Conservation (phyloP, 805 yeast genomes). For the Yarrowia deformans region DNA sequence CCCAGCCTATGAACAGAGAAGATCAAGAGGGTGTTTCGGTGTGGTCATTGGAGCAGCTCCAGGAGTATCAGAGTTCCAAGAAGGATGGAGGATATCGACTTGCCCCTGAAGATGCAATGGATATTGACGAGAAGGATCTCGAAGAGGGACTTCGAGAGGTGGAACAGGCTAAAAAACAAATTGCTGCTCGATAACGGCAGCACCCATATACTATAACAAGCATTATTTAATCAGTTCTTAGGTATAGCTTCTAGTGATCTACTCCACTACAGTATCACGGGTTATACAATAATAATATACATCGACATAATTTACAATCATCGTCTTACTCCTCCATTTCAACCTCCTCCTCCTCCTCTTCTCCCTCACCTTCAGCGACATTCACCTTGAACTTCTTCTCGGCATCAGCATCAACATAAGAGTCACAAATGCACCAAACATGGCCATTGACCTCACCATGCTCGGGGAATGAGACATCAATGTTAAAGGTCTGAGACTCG, state of each 20-base stretch:
- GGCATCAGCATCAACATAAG: conserved; percentile 91
- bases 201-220: conserved; percentile 2
- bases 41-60: conserved; percentile 69
- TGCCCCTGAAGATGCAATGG: conserved; percentile 34
- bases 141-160: conserved; percentile 24
- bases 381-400: conserved; percentile 63
- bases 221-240: conserved; percentile 1
- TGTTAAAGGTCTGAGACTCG: conserved; percentile 59
- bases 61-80: conserved; percentile 41
- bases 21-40: conserved; percentile 95
- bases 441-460: conserved; percentile 69
- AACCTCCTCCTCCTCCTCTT: conserved; percentile 44
- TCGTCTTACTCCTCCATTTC: conserved; percentile 44
- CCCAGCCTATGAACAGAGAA: conserved; percentile 88
- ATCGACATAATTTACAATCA: conserved; percentile 30
- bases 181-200: conserved; percentile 8
- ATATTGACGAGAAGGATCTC: conserved; percentile 20
- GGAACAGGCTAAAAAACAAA: conserved; percentile 13
- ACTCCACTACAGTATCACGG: too few relatives aligned
- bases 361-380: conserved; percentile 42
- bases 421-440: conserved; percentile 89
- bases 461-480: conserved; percentile 65
- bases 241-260: too few relatives aligned
- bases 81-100: conserved; percentile 34
- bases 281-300: conserved; percentile 21